Evolutionary conservation across 306 rosid species (phyloP).

Genomic region (Acacia melanoxylon): DNA sequence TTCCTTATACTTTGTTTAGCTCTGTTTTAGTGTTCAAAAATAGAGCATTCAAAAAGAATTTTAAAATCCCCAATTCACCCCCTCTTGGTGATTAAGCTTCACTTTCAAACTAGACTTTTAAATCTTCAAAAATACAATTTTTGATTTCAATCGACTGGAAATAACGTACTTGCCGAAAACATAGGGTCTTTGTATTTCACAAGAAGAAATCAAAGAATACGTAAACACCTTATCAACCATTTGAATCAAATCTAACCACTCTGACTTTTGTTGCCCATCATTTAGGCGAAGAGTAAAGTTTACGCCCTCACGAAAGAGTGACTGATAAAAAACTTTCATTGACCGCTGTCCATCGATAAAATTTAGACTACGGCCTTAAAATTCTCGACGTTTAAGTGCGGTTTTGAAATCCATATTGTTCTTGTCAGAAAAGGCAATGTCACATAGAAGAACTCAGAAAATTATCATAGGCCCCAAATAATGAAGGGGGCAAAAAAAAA

Average conservation of each 20-base stretch:
- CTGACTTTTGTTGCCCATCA: neutral
- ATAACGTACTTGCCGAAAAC: neutral
- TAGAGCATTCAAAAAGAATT: too few relatives aligned
- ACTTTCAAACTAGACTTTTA: conserved; percentile 25
- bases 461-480: conserved; percentile 9
- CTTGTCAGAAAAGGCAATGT: neutral
- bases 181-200: neutral
- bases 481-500: neutral
- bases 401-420: conserved; percentile 20
- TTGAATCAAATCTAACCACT: conserved; percentile 46
- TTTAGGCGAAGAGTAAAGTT: conserved; percentile 23
- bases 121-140: neutral
- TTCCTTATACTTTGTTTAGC: too few relatives aligned
- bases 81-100: too few relatives aligned
- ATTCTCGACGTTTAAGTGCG: neutral
- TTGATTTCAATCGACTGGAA: neutral
- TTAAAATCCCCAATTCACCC: too few relatives aligned
- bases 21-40: too few relatives aligned
- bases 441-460: neutral
- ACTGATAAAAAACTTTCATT: neutral
- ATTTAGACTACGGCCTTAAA: neutral
- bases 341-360: neutral
- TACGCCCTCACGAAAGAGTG: neutral
- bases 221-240: neutral
- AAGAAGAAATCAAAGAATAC: neutral